Evolutionary conservation across 805 yeast species (phyloP).

Genomic region (Ogataea neopini): DNA sequence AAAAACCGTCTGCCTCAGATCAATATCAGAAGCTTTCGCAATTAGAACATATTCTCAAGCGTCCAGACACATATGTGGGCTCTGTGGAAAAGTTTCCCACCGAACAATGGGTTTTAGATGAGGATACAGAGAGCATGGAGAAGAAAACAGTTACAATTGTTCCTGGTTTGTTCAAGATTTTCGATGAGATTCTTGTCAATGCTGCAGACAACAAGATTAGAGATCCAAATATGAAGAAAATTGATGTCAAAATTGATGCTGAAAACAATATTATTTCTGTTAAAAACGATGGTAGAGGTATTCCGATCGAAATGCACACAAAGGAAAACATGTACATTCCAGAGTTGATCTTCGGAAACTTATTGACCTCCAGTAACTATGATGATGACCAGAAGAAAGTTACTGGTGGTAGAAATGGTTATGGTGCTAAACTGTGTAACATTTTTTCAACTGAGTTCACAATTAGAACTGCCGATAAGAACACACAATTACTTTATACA

Average conservation of each 20-base stretch:
- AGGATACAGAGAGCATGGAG: constrained; percentile 58
- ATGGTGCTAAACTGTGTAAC: constrained; percentile 96
- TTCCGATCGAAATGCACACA: constrained; percentile 89
- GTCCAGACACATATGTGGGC: constrained; percentile 98
- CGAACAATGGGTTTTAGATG: constrained; percentile 84
- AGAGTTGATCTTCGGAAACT: constrained; percentile 92
- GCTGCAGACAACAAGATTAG: constrained; percentile 98
- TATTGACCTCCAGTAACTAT: constrained; percentile 92
- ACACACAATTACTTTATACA: constrained; percentile 58
- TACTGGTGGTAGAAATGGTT: constrained; percentile 98
- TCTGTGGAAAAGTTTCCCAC: constrained; percentile 81
- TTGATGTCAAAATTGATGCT: constrained; percentile 78
- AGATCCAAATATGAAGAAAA: constrained; percentile 84
- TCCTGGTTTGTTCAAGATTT: constrained; percentile 94
- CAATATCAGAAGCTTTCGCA: constrained; percentile 94
- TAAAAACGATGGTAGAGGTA: constrained; percentile 92
- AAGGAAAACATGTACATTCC: constrained; percentile 94
- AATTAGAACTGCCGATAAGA: constrained; percentile 85
- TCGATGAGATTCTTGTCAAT: constrained; percentile 95
- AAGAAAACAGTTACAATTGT: constrained; percentile 72
- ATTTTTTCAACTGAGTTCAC: constrained; percentile 87
- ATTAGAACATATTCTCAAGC: constrained; percentile 90
- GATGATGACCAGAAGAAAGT: constrained; percentile 95
- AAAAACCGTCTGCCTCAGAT: constrained; percentile 48
- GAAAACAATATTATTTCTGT: constrained; percentile 76